Base-by-base conservation (phyloP, 257 asterid genomes). In the Salvia hispanica region DNA sequence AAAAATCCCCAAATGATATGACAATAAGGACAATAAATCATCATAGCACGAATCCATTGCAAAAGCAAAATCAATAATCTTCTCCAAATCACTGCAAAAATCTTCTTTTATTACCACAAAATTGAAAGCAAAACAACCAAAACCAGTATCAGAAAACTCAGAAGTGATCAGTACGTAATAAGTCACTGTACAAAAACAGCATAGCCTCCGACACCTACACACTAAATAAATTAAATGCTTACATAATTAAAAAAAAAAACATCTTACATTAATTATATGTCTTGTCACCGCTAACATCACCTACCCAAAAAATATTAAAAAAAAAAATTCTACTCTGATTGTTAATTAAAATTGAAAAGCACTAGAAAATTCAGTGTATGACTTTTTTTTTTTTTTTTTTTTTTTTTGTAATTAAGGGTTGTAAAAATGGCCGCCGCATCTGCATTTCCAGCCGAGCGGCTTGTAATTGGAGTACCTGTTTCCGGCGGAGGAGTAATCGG, bases 401-500 rank as follows among this genome's bases (percentile, higher is more conserved):
- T n/a, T n/a, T n/a, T n/a, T n/a, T 66, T 37, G 6, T 18, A 63
- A 40, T 40, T 40, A 91, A 63, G 99, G 99, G 42, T 88, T 91
- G 82, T 81, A 94, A 34, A 91, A 76, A 58, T 87, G 88, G 71
- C 88, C 91, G 39, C 69, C 85, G 71, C 99, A 94, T 71, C 91
- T 84, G 88, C 99, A 91, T 72, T 91, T 91, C 99, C 99, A 94
- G 0, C 96, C 99, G 3, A 94, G 88, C 34, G 99, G 99, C 90
- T 94, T 94, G 88, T 94, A 94, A 84, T 94, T 91, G 14, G 99
- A 88, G 86, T 94, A 91, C 88, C 95, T 80, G 79, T 84, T 85
- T 3, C 78, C 81, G 3, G 78, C 54, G 3, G 79, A 47, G 4
- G 84, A 60, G 31, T 25, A 25, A 25, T 25, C 13, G 66, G 31